Evolutionary conservation across 768 basidiomycete species (phyloP).

Genomic region (Collybia nuda): DNA sequence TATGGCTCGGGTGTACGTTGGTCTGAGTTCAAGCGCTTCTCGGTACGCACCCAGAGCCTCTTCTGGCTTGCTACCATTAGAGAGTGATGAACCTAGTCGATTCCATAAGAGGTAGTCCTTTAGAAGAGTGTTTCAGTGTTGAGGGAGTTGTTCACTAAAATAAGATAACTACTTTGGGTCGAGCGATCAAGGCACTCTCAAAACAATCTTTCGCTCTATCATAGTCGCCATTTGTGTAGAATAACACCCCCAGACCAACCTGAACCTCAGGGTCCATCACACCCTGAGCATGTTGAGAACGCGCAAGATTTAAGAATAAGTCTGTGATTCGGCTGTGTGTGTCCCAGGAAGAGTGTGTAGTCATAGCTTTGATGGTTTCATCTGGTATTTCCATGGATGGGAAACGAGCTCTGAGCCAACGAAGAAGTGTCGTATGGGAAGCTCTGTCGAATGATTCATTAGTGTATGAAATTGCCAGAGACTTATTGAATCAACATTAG

Average conservation of each 20-base stretch:
- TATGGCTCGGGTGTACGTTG: conserved; percentile 95
- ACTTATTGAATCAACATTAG: conserved; percentile 46
- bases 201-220: conserved; percentile 94
- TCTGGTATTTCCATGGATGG: conserved; percentile 55
- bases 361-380: conserved; percentile 53
- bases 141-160: neutral
- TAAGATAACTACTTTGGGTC: conserved; percentile 52
- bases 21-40: conserved; percentile 85
- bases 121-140: conserved; percentile 16
- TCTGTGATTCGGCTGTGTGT: conserved; percentile 80
- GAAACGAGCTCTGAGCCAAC: conserved; percentile 75
- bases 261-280: conserved; percentile 88
- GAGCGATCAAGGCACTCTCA: conserved; percentile 75
- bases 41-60: conserved; percentile 90
- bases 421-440: conserved; percentile 81
- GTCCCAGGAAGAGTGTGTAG: conserved; percentile 72
- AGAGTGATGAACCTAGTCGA: conserved; percentile 88
- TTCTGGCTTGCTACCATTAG: conserved; percentile 93
- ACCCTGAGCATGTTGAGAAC: conserved; percentile 74
- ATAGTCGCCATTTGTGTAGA: conserved; percentile 86
- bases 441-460: conserved; percentile 91
- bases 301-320: conserved; percentile 78
- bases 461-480: conserved; percentile 93
- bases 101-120: conserved; percentile 97
- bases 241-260: conserved; percentile 88